phyloP scores from a whole-genome alignment of 441 rosid genomes.

The Erodium trifolium region DNA sequence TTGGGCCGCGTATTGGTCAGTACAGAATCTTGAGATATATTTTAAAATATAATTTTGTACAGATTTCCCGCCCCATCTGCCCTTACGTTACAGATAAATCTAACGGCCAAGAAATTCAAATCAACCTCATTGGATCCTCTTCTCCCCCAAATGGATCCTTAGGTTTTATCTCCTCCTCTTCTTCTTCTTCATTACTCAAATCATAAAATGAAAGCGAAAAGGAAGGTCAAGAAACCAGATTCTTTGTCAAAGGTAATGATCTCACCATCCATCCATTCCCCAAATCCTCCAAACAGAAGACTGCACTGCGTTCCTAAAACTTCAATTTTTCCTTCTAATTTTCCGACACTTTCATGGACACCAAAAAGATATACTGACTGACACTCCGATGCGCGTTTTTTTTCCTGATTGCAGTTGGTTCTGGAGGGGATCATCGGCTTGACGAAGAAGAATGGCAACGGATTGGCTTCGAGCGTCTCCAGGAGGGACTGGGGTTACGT shows the following conservation, averaged over 20 bases:
- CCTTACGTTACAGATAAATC: slow-evolving; percentile 4
- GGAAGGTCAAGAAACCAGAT: slow-evolving; percentile 41
- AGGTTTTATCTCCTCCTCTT: not conserved
- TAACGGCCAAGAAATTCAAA: slow-evolving; percentile 5
- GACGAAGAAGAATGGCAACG: slow-evolving; percentile 55
- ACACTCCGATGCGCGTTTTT: not conserved
- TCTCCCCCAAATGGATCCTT: slow-evolving; percentile 9
- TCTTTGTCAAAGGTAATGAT: slow-evolving; percentile 44
- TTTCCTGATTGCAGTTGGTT: slow-evolving; percentile 32
- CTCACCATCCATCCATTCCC: no score
- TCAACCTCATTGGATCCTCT: not conserved
- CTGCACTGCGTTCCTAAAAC: no score
- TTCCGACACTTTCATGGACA: not conserved
- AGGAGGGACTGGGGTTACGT: slow-evolving; percentile 46
- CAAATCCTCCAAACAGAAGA: no score
- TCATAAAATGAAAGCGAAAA: slow-evolving; percentile 40
- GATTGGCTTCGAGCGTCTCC: slow-evolving; percentile 44
- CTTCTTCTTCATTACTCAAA: not conserved
- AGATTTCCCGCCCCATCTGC: slow-evolving; percentile 26
- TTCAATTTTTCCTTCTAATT: not conserved
- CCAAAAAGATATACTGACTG: not conserved
- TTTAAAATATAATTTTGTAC: slow-evolving; percentile 8
- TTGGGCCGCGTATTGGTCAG: no score
- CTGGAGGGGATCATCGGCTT: slow-evolving; percentile 64
- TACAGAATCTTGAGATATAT: slow-evolving; percentile 1